Conservation (phyloP, 345 rosid species). For the Eucalyptus regnans region DNA sequence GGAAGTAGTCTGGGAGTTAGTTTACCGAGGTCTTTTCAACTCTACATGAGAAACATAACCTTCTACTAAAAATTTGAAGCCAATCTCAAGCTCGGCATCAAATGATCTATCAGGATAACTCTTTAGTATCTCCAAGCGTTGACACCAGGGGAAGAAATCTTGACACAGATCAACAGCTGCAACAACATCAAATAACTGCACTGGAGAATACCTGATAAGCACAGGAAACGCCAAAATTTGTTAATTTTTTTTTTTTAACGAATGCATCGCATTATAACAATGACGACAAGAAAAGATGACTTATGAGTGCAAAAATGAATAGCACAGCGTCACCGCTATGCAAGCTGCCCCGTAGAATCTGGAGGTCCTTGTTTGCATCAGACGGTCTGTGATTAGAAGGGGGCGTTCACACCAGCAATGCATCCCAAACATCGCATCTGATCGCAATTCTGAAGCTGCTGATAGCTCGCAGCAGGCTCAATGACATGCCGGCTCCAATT, state of each 20-base stretch:
- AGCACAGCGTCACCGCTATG: not conserved
- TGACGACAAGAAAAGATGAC: no score
- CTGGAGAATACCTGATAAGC: slow-evolving; percentile 57
- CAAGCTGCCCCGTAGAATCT: not conserved
- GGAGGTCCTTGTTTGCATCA: slow-evolving; percentile 1
- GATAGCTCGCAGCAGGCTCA: not conserved
- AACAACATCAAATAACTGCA: slow-evolving; percentile 84
- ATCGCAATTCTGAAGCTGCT: slow-evolving; percentile 2
- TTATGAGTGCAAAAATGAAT: no score
- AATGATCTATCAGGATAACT: slow-evolving; percentile 75
- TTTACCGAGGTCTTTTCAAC: slow-evolving; percentile 57
- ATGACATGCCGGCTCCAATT: slow-evolving; percentile 13
- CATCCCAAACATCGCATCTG: slow-evolving; percentile 20
- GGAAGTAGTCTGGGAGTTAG: not conserved
- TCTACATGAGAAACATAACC: slow-evolving; percentile 86
- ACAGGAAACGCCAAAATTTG: not conserved
- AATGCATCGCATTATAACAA: no score
- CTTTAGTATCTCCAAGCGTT: slow-evolving; percentile 66
- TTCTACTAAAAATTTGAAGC: slow-evolving; percentile 85
- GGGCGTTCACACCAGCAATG: slow-evolving; percentile 19
- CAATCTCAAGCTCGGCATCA: slow-evolving; percentile 91
- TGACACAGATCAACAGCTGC: slow-evolving; percentile 90
- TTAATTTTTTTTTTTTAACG: no score
- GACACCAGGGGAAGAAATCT: slow-evolving; percentile 96
- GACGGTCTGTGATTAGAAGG: slow-evolving; percentile 2